Base-by-base conservation (phyloP, 768 basidiomycete genomes). In the Amanita rimosa region DNA sequence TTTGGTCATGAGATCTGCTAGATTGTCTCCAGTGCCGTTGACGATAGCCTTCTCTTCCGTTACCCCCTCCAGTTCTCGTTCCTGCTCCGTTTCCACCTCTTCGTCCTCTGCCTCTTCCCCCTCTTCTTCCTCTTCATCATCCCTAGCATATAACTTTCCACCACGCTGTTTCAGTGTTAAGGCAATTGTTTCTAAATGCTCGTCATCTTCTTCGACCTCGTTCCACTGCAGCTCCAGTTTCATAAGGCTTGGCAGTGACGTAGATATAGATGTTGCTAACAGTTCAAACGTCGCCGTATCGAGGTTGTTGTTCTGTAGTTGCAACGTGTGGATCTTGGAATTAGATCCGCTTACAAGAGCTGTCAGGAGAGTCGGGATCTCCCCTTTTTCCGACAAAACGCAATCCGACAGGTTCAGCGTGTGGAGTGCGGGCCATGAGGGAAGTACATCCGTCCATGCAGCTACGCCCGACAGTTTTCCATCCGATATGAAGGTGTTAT, bases 321-420 rank as follows among this genome's bases (percentile, higher is more conserved):
- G 83, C 41, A 98, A 71, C 7, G 74, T 76, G 56, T 81, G 76
- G 37, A 98, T 70, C 55, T 81, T 81, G 17, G 74, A 74, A 63
- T 86, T 90, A 33, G 81, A 78, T 7, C 93, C 91, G 16, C 64
- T 64, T 1, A 72, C 71, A 39, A 98, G 71, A 6, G 72, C 72
- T 34, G 70, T 70, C 39, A 88, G 62, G 46, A 88, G 69, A 1
- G 71, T 64, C 0, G 85, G 83, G 2, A 92, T 71, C 50, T 87
- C 85, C 27, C 92, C 91, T n/a, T 81, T 79, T 3, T 78, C 72
- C 3, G 86, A 82, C 17, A 99, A 73, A 34, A 94, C 78, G 58
- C 94, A 96, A 64, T 97, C 95, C 7, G 90, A 92, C 34, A 99
- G 68, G 63, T 97, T 88, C 55, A 98, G 80, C n/a, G 75, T 75